Evolutionary conservation across 306 rosid species (phyloP).

Genomic region (Prunus fruticosa): DNA sequence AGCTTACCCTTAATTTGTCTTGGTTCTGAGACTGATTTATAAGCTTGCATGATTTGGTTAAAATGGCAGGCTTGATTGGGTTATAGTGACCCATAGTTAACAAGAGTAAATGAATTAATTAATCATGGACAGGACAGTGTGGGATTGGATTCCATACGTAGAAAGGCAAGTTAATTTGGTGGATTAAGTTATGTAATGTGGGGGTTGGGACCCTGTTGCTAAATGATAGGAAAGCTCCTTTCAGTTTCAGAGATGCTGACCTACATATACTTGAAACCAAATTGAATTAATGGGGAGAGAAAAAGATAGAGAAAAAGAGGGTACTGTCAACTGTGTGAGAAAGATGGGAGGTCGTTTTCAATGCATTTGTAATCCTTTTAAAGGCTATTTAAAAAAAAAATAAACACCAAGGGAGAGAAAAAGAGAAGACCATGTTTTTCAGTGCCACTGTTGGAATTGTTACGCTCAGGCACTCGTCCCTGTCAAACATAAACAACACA

Average conservation of each 20-base stretch:
- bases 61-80: too few species aligned
- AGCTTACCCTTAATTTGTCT: background rate
- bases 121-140: too few species aligned
- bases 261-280: conserved; percentile 8
- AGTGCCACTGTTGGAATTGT: conserved; percentile 84
- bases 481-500: conserved; percentile 56
- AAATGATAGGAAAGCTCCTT: background rate
- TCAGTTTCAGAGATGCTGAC: conserved; percentile 13
- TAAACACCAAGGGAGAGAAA: background rate
- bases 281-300: conserved; percentile 14
- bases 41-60: background rate
- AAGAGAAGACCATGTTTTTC: conserved; percentile 66
- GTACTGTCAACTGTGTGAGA: conserved; percentile 14
- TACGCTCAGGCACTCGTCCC: conserved; percentile 57
- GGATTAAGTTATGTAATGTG: background rate
- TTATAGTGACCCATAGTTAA: too few species aligned
- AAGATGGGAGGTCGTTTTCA: conserved; percentile 65
- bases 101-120: too few species aligned
- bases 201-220: conserved; percentile 12
- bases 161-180: too few species aligned
- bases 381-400: conserved; percentile 16
- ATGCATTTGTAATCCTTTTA: conserved; percentile 48
- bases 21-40: background rate
- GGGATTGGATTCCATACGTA: too few species aligned
- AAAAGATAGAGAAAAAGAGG: conserved; percentile 1